A percentile compares a stretch with the other conserved stretches of the same genome.
These are phyloP conservation scores for Dothideomycetes sp. DNA, from an alignment of 2,329 filamentous ascomycete genomes.

Conservation along the genomic window DNA sequence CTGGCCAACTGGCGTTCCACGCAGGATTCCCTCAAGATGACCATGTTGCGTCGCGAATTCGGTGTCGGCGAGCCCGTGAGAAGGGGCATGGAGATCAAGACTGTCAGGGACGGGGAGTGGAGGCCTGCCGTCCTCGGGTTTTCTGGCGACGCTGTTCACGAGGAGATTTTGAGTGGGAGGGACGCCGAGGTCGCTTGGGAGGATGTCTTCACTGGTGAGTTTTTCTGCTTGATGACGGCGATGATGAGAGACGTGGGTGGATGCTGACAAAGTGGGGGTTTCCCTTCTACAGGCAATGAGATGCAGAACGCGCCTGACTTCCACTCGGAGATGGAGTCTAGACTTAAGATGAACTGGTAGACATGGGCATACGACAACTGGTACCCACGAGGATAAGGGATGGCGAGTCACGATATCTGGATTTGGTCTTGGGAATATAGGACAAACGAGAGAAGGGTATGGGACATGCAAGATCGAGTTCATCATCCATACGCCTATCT, in stretches of 20 bases:
- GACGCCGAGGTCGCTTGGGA: slow-evolving; percentile 82
- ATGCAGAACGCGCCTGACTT: slow-evolving; percentile 60
- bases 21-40: slow-evolving; percentile 81
- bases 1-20: slow-evolving; percentile 84
- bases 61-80: slow-evolving; percentile 89
- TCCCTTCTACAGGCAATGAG: slow-evolving; percentile 48
- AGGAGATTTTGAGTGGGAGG: slow-evolving; percentile 75
- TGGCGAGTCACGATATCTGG: too few species aligned
- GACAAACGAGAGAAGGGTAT: too few species aligned
- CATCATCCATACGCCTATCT: too few species aligned
- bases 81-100: slow-evolving; percentile 90
- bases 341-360: slow-evolving; percentile 66
- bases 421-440: neutral
- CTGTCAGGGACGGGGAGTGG: slow-evolving; percentile 72
- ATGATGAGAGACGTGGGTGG: neutral
- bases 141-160: slow-evolving; percentile 60
- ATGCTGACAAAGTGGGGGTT: slow-evolving; percentile 4
- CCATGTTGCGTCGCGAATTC: slow-evolving; percentile 74
- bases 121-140: slow-evolving; percentile 54
- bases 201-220: slow-evolving; percentile 71
- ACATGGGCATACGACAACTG: too few species aligned
- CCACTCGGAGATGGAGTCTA: slow-evolving; percentile 89
- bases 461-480: too few species aligned
- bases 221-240: slow-evolving; percentile 14
- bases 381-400: too few species aligned